A percentile compares a stretch with the other conserved stretches of the same genome.
Conservation (phyloP, 495 filamentous ascomycete species). For the Trichocladium antarcticum region DNA sequence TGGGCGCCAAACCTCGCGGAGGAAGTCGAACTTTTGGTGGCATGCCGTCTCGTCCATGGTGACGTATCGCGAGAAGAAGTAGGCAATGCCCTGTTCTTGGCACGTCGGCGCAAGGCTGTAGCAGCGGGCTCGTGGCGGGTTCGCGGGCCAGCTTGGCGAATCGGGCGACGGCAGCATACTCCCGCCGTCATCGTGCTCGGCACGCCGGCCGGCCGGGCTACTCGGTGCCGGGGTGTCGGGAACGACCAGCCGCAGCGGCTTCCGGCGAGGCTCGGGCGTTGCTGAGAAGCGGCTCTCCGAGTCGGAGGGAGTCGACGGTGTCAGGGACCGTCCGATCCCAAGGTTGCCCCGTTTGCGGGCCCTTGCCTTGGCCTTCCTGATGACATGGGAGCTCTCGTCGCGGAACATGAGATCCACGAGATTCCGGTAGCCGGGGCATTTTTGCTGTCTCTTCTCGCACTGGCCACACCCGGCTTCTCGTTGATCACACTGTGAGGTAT, state of each 20-base stretch:
- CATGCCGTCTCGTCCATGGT: slow-evolving; percentile 25
- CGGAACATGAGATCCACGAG: slow-evolving; percentile 60
- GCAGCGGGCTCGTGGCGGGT: slow-evolving; percentile 21
- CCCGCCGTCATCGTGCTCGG: slow-evolving; percentile 19
- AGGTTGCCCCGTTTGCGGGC: slow-evolving; percentile 24
- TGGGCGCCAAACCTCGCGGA: slow-evolving; percentile 32
- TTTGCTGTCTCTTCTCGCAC: slow-evolving; percentile 49
- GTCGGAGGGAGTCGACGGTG: slow-evolving; percentile 15
- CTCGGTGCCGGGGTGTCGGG: slow-evolving; percentile 12
- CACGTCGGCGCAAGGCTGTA: slow-evolving; percentile 25
- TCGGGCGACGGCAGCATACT: slow-evolving; percentile 27
- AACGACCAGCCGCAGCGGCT: slow-evolving; percentile 14
- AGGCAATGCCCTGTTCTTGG: slow-evolving; percentile 30
- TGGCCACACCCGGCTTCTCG: slow-evolving; percentile 54
- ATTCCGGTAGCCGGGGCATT: slow-evolving; percentile 61
- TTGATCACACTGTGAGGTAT: slow-evolving; percentile 49
- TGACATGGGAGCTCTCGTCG: slow-evolving; percentile 58
- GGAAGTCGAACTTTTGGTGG: slow-evolving; percentile 34
- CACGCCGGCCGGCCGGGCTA: slow-evolving; percentile 7
- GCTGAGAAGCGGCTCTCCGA: slow-evolving; percentile 14
- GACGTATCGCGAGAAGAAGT: slow-evolving; percentile 33
- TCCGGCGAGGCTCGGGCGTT: slow-evolving; percentile 19
- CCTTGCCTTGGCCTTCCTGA: slow-evolving; percentile 46
- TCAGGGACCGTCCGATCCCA: slow-evolving; percentile 6
- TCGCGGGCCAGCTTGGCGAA: slow-evolving; percentile 27